Conservation (phyloP, 495 filamentous ascomycete species). For the Trichoderma reesei region DNA sequence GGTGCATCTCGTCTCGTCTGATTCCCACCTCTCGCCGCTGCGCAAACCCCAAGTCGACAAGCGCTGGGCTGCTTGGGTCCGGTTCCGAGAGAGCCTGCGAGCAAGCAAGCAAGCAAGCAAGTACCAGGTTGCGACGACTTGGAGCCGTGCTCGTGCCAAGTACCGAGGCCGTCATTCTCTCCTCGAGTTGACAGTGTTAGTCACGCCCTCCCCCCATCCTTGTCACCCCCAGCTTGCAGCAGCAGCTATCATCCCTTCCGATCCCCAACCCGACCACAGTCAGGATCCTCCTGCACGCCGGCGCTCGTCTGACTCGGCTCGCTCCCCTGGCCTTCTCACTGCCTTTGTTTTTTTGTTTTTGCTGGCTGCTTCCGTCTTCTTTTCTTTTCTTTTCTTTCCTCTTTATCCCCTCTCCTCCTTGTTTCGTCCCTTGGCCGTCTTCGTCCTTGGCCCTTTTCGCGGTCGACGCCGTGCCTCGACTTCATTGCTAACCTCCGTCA, state of each 20-base stretch:
- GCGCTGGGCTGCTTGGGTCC: neutral
- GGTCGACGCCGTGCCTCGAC: neutral
- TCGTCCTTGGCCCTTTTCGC: neutral
- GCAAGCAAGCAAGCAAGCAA: no score
- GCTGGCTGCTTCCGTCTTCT: neutral
- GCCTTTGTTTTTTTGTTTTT: neutral
- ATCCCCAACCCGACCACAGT: constrained; percentile 4
- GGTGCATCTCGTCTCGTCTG: neutral
- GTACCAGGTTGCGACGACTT: no score
- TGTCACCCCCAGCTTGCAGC: constrained; percentile 6
- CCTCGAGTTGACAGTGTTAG: neutral
- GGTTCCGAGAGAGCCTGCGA: neutral
- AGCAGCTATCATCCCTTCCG: constrained; percentile 4
- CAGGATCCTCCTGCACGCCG: constrained; percentile 6
- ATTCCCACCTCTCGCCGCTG: neutral
- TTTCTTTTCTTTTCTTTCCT: neutral
- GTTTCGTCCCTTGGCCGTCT: neutral
- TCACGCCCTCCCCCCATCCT: constrained; percentile 7
- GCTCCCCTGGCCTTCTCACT: constrained; percentile 1
- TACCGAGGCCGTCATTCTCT: neutral
- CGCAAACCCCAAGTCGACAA: neutral
- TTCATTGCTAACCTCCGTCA: constrained; percentile 13
- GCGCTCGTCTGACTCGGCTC: constrained; percentile 8
- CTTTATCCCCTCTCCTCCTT: neutral
- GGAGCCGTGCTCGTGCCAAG: neutral